A percentile compares a stretch with the other conserved stretches of the same genome.
Evolutionary conservation across 306 rosid genomes (phyloP).

Genomic region (Castanea crenata): DNA sequence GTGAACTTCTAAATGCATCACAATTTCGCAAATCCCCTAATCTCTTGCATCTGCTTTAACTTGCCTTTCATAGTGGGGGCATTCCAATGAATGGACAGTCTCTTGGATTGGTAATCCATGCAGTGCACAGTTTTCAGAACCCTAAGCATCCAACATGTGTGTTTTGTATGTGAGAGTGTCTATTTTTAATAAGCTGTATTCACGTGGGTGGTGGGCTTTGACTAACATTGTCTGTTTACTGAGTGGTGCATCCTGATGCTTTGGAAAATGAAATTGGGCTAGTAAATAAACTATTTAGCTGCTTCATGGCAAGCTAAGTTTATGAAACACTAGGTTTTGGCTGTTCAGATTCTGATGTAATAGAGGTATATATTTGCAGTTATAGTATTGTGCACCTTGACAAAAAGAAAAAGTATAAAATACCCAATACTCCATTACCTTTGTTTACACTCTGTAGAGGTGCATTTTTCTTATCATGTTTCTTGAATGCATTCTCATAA

Average conservation of each 20-base stretch:
- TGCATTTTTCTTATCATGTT: not conserved
- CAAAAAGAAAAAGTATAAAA: too few species aligned
- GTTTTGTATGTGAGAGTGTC: not conserved
- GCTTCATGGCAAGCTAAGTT: too few species aligned
- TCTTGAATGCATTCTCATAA: not conserved
- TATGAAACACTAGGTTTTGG: too few species aligned
- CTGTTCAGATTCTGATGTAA: too few species aligned
- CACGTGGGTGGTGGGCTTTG: not conserved
- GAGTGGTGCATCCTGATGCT: not conserved
- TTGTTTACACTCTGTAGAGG: not conserved
- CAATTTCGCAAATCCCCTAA: not conserved
- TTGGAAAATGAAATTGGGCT: not conserved
- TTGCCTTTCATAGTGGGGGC: not conserved
- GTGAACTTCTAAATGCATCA: not conserved
- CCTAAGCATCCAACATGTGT: not conserved
- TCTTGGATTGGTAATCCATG: not conserved
- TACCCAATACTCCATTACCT: not conserved
- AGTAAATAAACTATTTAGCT: not conserved
- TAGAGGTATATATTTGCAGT: too few species aligned
- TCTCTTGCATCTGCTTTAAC: not conserved
- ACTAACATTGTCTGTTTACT: not conserved
- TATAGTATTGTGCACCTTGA: too few species aligned
- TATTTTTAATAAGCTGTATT: not conserved
- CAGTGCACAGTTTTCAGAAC: not conserved
- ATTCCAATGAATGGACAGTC: not conserved